Conservation (phyloP, 371 early-diverging fungal species). For the Mortierella sp. region DNA sequence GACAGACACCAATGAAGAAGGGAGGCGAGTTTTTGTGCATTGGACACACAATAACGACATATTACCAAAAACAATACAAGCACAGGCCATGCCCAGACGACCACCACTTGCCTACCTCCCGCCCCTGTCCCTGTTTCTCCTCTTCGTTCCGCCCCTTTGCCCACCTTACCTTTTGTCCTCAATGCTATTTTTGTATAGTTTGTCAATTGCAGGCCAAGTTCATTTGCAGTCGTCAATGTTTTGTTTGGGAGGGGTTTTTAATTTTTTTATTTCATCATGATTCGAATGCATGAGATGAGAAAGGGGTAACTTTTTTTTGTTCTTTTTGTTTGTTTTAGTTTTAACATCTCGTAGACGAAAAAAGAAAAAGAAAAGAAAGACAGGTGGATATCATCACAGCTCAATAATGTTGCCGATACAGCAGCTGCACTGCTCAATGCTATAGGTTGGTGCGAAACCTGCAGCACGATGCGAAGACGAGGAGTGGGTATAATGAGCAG, state of each 20-base stretch:
- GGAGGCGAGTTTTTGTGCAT: background rate
- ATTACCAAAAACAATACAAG: background rate
- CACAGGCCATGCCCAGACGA: conserved; percentile 6
- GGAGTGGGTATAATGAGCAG: conserved; percentile 31
- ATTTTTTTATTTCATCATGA: background rate
- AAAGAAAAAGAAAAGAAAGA: background rate
- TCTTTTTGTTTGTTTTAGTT: background rate
- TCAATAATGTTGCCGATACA: conserved; percentile 55
- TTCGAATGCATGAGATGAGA: background rate
- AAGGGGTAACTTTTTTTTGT: background rate
- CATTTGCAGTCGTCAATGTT: background rate
- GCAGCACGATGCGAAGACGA: conserved; percentile 9
- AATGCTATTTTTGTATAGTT: conserved; percentile 1
- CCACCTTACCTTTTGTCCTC: background rate
- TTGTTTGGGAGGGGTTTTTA: background rate
- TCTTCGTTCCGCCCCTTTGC: background rate
- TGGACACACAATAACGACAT: background rate
- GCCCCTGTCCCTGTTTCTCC: background rate
- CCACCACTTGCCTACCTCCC: background rate
- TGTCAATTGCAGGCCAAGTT: background rate
- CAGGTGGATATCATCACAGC: conserved; percentile 17
- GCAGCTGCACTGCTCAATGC: conserved; percentile 53
- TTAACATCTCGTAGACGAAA: background rate
- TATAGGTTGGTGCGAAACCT: conserved; percentile 5
- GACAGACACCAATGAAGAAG: background rate